Conservation (phyloP, 805 yeast species). For the Torulaspora franciscae region DNA sequence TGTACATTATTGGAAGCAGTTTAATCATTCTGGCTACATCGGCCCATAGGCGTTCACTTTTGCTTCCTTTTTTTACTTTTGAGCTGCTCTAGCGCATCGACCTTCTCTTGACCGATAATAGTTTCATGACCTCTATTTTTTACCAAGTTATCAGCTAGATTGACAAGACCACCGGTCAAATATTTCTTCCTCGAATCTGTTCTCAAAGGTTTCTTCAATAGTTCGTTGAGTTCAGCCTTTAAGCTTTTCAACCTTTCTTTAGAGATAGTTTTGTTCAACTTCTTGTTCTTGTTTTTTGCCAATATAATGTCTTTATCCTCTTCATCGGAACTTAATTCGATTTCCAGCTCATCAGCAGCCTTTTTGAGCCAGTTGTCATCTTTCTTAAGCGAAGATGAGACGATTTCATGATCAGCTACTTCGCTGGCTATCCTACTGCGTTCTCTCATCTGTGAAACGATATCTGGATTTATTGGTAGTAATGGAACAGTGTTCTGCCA, state of each 20-base stretch:
- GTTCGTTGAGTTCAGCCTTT: slow-evolving; percentile 48
- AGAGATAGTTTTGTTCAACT: slow-evolving; percentile 47
- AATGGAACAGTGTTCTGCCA: slow-evolving; percentile 56
- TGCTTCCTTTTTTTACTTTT: slow-evolving; percentile 31
- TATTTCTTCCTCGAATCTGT: slow-evolving; percentile 65
- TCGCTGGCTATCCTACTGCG: slow-evolving; percentile 66
- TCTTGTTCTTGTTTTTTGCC: slow-evolving; percentile 56
- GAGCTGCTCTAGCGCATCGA: slow-evolving; percentile 63
- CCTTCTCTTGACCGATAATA: slow-evolving; percentile 64
- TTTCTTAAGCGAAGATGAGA: slow-evolving; percentile 53
- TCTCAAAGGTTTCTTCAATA: slow-evolving; percentile 52
- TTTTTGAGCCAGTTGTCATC: slow-evolving; percentile 78
- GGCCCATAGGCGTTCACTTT: background rate
- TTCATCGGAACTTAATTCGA: slow-evolving; percentile 63
- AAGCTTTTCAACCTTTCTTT: slow-evolving; percentile 45
- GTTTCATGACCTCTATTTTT: slow-evolving; percentile 61
- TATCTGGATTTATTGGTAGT: slow-evolving; percentile 71
- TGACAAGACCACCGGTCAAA: slow-evolving; percentile 71
- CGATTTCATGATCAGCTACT: slow-evolving; percentile 67
- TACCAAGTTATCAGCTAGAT: slow-evolving; percentile 71
- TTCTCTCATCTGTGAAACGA: slow-evolving; percentile 63
- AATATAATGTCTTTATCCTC: slow-evolving; percentile 50
- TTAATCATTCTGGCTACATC: background rate
- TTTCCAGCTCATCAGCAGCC: slow-evolving; percentile 90
- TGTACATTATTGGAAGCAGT: slow-evolving; percentile 4